Base-by-base conservation (phyloP, 371 early-diverging fungal genomes). In the Rhizopus sp. region DNA sequence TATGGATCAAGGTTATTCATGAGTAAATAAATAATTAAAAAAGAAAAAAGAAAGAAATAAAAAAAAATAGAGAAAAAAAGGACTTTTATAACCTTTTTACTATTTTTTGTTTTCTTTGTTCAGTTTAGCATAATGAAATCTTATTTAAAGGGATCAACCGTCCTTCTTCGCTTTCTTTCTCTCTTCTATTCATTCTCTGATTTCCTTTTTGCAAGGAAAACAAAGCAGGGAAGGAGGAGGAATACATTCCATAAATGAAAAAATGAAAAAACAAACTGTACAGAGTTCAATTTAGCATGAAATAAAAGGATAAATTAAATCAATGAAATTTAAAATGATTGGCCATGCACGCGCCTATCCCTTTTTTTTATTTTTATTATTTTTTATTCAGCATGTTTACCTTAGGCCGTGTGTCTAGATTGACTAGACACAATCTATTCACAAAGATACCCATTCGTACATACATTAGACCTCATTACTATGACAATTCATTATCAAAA, bases 391-490 rank as follows among this genome's bases (percentile, higher is more conserved):
- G 2, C 7, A 16, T 34, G 5, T 37, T 13, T 30, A 7, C 31
- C 13, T 13, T 48, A 6, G 16, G 32, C 3, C 7, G 12, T 31
- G 49, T 12, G 31, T 13, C 13, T 23, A 13, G 8, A 31, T 4
- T 5, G 13, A 13, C 38, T 13, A 37, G 4, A 10, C 7, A 7
- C 38, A 37, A 37, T 37, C 38, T 37, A 13, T 10, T 37, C 1
- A 37, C 6, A 7, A 37, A 37, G 13, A 13, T 37, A 3, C 44
- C n/a, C 44, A 13, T 17, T 6, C 35, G 40, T 39, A 52, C 23
- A 10, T 66, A 61, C 29, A 69, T 73, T 41, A 65, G 79, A 40
- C 70, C 74, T 23, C 72, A 67, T 33, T 71, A 74, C 32, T 67
- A 72, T 31, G 55, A 59, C 4, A 52, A 68, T 13, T 30, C 64